phyloP scores from a whole-genome alignment of 169 alveolate species.

The Blepharisma undulans region DNA sequence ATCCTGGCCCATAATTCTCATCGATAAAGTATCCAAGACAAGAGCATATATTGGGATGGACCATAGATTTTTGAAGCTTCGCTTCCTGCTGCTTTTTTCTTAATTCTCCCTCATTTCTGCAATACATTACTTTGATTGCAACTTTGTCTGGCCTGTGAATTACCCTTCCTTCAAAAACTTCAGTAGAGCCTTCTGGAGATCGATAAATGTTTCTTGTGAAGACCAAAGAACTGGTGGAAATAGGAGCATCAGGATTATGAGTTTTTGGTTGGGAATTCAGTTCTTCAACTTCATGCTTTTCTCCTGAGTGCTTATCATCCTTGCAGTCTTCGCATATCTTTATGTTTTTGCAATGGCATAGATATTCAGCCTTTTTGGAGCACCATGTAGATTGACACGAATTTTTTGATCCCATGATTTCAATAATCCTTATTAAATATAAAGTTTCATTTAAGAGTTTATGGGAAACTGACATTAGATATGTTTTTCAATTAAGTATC shows the following conservation, averaged over 20 bases:
- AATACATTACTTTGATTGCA: constrained; percentile 34
- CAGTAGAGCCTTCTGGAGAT: constrained; percentile 44
- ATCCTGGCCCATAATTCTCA: constrained; percentile 6
- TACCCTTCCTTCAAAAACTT: constrained; percentile 32
- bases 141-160: not conserved
- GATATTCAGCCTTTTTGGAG: not conserved
- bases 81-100: constrained; percentile 34
- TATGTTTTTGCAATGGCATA: not conserved
- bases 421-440: not conserved
- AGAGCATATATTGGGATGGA: constrained; percentile 37
- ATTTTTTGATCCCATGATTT: not conserved
- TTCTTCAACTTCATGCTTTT: not conserved
- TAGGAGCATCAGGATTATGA: not conserved
- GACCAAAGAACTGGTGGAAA: not conserved
- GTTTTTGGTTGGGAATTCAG: not conserved
- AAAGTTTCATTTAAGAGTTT: not conserved
- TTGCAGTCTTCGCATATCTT: not conserved
- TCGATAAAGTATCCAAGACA: constrained; percentile 20
- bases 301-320: not conserved
- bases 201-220: not conserved
- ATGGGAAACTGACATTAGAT: not conserved
- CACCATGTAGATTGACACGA: not conserved
- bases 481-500: no score
- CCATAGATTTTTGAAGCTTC: not conserved
- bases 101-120: constrained; percentile 33